Evolutionary conservation across 192 early-diverging fungal genomes (phyloP).

Genomic region (Podila clonocystis): DNA sequence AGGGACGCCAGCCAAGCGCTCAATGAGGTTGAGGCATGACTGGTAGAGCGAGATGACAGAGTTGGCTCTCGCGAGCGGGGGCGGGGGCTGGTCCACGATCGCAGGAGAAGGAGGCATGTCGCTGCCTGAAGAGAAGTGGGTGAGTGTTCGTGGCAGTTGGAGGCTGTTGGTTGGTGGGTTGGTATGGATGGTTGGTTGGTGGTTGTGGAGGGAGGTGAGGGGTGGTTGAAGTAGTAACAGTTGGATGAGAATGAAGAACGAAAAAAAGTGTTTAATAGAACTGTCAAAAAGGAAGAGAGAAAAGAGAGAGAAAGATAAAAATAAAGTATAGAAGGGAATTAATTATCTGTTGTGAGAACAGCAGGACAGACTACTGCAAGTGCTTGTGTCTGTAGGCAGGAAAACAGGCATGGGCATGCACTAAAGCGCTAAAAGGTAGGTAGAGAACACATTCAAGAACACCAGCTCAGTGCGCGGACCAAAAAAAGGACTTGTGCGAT

Average conservation of each 20-base stretch:
- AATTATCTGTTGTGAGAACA: neutral
- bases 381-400: neutral
- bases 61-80: slow-evolving; percentile 42
- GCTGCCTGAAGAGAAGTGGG: neutral
- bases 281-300: neutral
- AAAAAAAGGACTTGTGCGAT: too few species aligned
- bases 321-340: neutral
- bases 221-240: neutral
- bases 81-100: slow-evolving; percentile 40
- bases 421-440: too few species aligned
- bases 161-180: neutral
- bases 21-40: slow-evolving; percentile 72
- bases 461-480: too few species aligned
- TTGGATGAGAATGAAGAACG: neutral
- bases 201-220: neutral
- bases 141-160: neutral
- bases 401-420: too few species aligned
- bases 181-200: neutral
- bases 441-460: too few species aligned
- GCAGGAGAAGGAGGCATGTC: slow-evolving; percentile 27
- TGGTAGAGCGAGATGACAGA: slow-evolving; percentile 73
- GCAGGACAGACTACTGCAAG: neutral
- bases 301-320: neutral
- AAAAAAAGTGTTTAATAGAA: neutral
- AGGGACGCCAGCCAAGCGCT: slow-evolving; percentile 75